Evolutionary conservation across 129 eudicot species (phyloP), one percentile per base, ranked within the genome.

Genomic region (Cynara cardunculus): DNA sequence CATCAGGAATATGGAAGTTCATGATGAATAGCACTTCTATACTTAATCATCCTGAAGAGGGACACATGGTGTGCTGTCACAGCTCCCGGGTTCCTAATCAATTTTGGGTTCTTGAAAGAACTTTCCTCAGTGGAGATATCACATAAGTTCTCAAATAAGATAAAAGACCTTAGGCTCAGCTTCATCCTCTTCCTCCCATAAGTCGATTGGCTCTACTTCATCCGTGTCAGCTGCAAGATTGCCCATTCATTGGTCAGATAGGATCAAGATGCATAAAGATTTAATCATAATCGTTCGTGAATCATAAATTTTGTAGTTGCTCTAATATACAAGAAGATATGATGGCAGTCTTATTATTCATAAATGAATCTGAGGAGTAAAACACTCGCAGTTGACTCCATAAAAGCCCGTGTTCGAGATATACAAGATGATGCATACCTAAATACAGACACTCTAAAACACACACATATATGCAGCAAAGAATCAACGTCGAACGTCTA

Each of bases 171-270:
- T 86, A 80, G 98, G 90, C 79, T 92, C 97, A 82, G 87, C 83
- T 73, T 94, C 96, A 46, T 94, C 98, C 74, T 94, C 96, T 83
- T 89, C 94, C 84, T 93, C 96, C 98, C 98, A 93, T 74, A 62
- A 73, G 75, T 90, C 98, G 72, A 89, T 88, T 9, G 90, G 91
- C 67, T 88, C 93, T 34, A 87, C 84, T 14, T 91, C 93, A 39
- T 75, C 93, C 35, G 81, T 34, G 65, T 79, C 92, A 72, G 84
- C 97, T 90, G 82, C 79, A 83, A 78, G 75, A 68, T 68, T 22
- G 73, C 49, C 35, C 49, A 71, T 67, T 46, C 10, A 68, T 39
- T 31, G 26, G 24, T 70, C 4, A 56, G 49, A 53, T 28, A 75
- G 11, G 30, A 68, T 31, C 61, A 64, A 21, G 5, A 81, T 25